Percentiles rank a stretch among this genome's conserved stretches.
phyloP scores from a whole-genome alignment of 306 rosid genomes.

The Calophaca sinica region DNA sequence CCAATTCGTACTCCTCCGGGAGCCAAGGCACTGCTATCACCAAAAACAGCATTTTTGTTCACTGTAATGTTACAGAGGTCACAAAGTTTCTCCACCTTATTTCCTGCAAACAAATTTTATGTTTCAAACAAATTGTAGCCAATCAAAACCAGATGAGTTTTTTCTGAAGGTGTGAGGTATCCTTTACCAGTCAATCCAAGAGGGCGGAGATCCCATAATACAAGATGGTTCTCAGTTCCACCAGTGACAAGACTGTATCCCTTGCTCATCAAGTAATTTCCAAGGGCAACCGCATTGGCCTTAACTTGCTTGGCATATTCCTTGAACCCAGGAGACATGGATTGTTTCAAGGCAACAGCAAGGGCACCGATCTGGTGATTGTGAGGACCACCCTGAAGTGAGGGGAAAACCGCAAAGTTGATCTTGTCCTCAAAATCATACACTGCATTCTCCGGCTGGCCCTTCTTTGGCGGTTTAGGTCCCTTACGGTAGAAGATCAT shows the following conservation, averaged over 20 bases:
- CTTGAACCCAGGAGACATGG: slow-evolving; percentile 78
- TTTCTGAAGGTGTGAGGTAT: neutral
- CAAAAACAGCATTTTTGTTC: slow-evolving; percentile 95
- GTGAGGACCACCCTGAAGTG: slow-evolving; percentile 99
- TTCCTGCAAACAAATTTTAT: slow-evolving; percentile 65
- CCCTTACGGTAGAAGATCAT: slow-evolving; percentile 98
- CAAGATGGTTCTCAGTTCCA: slow-evolving; percentile 98
- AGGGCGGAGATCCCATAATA: slow-evolving; percentile 97
- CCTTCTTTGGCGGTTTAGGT: slow-evolving; percentile 94
- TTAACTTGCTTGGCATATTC: slow-evolving; percentile 91
- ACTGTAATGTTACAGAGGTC: slow-evolving; percentile 91
- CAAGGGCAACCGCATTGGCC: slow-evolving; percentile 97
- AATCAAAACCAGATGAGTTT: neutral
- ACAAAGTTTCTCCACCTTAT: slow-evolving; percentile 98
- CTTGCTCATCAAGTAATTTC: slow-evolving; percentile 78
- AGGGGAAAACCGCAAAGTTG: slow-evolving; percentile 93
- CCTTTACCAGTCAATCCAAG: slow-evolving; percentile 92
- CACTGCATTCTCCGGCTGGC: slow-evolving; percentile 84
- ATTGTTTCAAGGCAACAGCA: slow-evolving; percentile 95
- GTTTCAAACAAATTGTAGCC: slow-evolving; percentile 5
- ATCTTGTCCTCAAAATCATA: slow-evolving; percentile 93
- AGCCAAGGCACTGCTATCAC: slow-evolving; percentile 98
- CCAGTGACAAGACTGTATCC: slow-evolving; percentile 94
- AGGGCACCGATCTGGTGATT: slow-evolving; percentile 98
- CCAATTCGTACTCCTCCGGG: slow-evolving; percentile 97